Percentiles rank a stretch among this genome's conserved stretches.
Conservation (phyloP, 2,329 filamentous ascomycete genomes). For the Calonectria pteridis region DNA sequence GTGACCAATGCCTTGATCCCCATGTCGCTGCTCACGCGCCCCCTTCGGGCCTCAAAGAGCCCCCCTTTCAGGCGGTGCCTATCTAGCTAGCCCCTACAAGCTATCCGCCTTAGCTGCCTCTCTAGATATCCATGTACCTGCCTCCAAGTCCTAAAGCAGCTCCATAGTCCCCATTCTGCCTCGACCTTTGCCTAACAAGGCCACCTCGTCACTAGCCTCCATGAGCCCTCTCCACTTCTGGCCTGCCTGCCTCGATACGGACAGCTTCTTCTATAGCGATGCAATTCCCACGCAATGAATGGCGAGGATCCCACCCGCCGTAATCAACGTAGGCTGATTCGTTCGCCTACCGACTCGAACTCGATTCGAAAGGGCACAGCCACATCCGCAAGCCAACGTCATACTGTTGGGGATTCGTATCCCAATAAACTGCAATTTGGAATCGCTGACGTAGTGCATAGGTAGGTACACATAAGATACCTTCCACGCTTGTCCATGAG, state of each 20-base stretch:
- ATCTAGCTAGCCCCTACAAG: neutral
- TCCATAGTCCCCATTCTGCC: conserved; percentile 10
- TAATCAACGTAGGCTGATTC: neutral
- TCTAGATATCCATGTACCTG: conserved; percentile 1
- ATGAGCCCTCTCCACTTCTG: neutral
- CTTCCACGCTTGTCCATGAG: neutral
- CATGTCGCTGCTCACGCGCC: conserved; percentile 27
- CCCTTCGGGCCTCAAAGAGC: conserved; percentile 10
- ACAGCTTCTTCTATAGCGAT: neutral
- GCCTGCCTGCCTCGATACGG: neutral
- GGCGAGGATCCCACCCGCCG: neutral
- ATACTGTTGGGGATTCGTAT: neutral
- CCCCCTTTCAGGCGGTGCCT: conserved; percentile 26
- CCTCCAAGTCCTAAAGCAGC: conserved; percentile 3
- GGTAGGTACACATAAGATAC: neutral
- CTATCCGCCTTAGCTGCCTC: conserved; percentile 1
- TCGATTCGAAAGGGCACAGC: neutral
- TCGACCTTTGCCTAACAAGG: conserved; percentile 1
- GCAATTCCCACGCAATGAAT: neutral
- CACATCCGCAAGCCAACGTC: conserved; percentile 1
- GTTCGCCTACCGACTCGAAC: neutral
- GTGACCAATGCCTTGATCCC: conserved; percentile 30
- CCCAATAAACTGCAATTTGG: neutral
- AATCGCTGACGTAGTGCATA: neutral
- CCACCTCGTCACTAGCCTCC: neutral